phyloP scores from a whole-genome alignment of 1,284 basidiomycete species.

The Irpex rosettiformis region DNA sequence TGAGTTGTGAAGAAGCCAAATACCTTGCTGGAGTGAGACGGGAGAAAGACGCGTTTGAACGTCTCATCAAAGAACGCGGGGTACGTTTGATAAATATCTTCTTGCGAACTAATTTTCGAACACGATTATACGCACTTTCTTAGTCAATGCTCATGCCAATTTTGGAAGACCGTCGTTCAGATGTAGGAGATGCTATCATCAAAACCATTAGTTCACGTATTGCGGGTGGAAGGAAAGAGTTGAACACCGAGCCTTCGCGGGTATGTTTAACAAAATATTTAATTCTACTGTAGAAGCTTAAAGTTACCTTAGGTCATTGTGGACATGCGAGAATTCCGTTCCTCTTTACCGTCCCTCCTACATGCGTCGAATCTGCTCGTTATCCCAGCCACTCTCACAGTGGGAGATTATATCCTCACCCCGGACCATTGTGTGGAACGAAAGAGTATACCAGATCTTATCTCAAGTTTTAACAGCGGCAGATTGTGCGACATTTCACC shows the following conservation, averaged over 20 bases:
- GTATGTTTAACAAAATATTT: slow-evolving; percentile 36
- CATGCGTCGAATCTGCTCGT: slow-evolving; percentile 83
- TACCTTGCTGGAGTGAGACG: slow-evolving; percentile 86
- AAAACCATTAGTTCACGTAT: slow-evolving; percentile 87
- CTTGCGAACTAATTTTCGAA: too few relatives aligned
- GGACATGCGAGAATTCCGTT: slow-evolving; percentile 96
- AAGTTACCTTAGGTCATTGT: slow-evolving; percentile 79
- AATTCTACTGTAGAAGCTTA: background rate
- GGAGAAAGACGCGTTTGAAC: slow-evolving; percentile 95
- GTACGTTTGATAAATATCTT: slow-evolving; percentile 45
- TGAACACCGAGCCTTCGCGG: slow-evolving; percentile 66
- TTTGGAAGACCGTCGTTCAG: slow-evolving; percentile 59
- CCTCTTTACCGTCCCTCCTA: slow-evolving; percentile 86
- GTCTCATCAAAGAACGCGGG: slow-evolving; percentile 88
- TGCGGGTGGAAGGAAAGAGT: slow-evolving; percentile 79
- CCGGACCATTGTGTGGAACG: slow-evolving; percentile 96
- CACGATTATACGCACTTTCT: too few relatives aligned
- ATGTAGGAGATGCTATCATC: slow-evolving; percentile 59
- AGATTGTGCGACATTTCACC: slow-evolving; percentile 66
- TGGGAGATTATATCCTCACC: slow-evolving; percentile 95
- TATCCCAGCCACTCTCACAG: slow-evolving; percentile 87
- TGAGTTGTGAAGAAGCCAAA: slow-evolving; percentile 94
- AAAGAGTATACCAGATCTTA: slow-evolving; percentile 90
- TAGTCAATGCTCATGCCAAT: slow-evolving; percentile 92
- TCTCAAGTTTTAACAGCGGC: slow-evolving; percentile 91